Evolutionary conservation across 2,329 filamentous ascomycete genomes (phyloP).

Genomic region (Neocucurbitaria cava): DNA sequence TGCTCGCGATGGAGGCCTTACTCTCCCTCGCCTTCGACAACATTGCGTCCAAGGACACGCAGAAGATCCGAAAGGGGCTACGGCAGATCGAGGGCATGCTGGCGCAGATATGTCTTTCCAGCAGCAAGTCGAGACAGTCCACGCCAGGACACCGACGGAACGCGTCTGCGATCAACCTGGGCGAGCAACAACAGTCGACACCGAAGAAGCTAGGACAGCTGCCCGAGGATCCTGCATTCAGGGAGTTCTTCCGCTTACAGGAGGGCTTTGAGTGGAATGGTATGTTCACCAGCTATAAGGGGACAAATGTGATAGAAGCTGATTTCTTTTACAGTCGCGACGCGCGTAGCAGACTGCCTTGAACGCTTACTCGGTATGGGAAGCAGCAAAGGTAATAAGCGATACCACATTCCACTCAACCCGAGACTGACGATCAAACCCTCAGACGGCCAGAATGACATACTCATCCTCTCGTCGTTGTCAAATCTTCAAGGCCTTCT

Average conservation of each 20-base stretch:
- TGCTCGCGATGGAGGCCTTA: constrained; percentile 78
- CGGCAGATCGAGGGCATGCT: constrained; percentile 93
- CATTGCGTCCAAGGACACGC: constrained; percentile 87
- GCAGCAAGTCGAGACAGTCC: constrained; percentile 40
- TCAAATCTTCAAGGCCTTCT: constrained; percentile 89
- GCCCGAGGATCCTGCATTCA: constrained; percentile 83
- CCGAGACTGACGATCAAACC: neutral
- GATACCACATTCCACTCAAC: neutral
- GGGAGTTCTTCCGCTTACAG: constrained; percentile 95
- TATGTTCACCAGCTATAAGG: constrained; percentile 40
- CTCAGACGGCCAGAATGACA: constrained; percentile 78
- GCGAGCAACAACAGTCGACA: constrained; percentile 37
- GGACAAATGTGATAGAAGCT: neutral
- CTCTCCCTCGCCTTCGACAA: constrained; percentile 95
- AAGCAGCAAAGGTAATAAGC: constrained; percentile 57
- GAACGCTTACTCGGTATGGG: constrained; percentile 84
- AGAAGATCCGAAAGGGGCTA: constrained; percentile 91
- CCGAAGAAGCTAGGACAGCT: constrained; percentile 69
- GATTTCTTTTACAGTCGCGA: constrained; percentile 64
- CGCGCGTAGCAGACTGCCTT: constrained; percentile 83
- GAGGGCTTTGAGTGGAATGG: constrained; percentile 98
- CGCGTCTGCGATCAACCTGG: constrained; percentile 45
- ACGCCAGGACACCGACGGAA: constrained; percentile 45
- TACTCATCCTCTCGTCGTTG: constrained; percentile 85
- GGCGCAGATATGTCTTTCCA: constrained; percentile 88